phyloP scores from a whole-genome alignment of 192 early-diverging fungal genomes.

The Coemansia sp. region DNA sequence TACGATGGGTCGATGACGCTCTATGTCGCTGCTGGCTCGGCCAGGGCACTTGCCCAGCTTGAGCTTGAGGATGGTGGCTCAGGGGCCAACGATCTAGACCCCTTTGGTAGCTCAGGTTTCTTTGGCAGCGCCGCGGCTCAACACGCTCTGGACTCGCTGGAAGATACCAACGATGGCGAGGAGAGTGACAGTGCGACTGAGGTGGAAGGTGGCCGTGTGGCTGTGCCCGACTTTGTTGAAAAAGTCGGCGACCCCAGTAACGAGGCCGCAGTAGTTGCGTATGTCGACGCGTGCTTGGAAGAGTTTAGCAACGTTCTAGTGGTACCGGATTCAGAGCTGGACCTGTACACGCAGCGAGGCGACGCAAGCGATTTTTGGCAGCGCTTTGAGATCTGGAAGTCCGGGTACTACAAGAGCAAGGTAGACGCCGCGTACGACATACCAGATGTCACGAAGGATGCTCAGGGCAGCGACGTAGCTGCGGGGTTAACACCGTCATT shows the following conservation, averaged over 20 bases:
- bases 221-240: conserved; percentile 59
- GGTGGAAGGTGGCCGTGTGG: conserved; percentile 16
- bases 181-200: conserved; percentile 37
- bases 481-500: conserved; percentile 9
- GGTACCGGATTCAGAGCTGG: conserved; percentile 38
- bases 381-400: conserved; percentile 76
- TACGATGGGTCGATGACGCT: conserved; percentile 45
- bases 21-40: conserved; percentile 42
- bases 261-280: conserved; percentile 18
- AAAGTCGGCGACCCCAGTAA: conserved; percentile 28
- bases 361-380: conserved; percentile 60
- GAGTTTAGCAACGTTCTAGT: conserved; percentile 38
- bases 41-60: conserved; percentile 44
- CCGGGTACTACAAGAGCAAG: conserved; percentile 76
- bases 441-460: conserved; percentile 16
- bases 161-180: conserved; percentile 33
- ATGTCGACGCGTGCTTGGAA: conserved; percentile 42
- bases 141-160: conserved; percentile 30
- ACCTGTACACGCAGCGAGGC: conserved; percentile 53
- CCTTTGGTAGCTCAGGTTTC: conserved; percentile 4
- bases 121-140: conserved; percentile 4
- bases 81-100: conserved; percentile 11
- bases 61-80: conserved; percentile 47
- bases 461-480: neutral
- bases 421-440: conserved; percentile 54